Percentiles rank a stretch among this genome's conserved stretches.
Evolutionary conservation across 179 eudicot genomes (phyloP).

Genomic region (Silene coronaria): DNA sequence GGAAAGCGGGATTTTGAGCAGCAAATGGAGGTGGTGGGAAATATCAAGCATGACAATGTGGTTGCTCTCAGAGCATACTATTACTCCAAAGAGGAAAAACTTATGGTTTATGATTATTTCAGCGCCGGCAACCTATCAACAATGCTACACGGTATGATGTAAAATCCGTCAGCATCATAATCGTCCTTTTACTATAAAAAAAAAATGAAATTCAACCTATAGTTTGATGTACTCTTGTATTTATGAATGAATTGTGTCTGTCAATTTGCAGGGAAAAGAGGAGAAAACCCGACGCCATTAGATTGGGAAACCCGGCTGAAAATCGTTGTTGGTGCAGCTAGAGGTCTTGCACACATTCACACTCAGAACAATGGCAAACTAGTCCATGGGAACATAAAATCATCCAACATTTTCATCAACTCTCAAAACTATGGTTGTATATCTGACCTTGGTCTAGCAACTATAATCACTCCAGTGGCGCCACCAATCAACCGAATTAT

Average conservation of each 20-base stretch:
- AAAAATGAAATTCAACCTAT: not conserved
- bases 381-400: slow-evolving; percentile 80
- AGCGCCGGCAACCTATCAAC: slow-evolving; percentile 53
- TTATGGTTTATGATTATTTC: slow-evolving; percentile 74
- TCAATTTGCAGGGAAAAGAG: slow-evolving; percentile 43
- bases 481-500: slow-evolving; percentile 32
- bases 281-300: slow-evolving; percentile 41
- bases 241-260: not conserved
- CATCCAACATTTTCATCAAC: slow-evolving; percentile 70
- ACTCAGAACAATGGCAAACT: slow-evolving; percentile 45
- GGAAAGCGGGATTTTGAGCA: slow-evolving; percentile 70
- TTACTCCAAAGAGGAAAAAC: slow-evolving; percentile 85
- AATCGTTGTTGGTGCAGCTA: slow-evolving; percentile 63
- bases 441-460: slow-evolving; percentile 62
- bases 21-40: slow-evolving; percentile 66
- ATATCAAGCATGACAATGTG: slow-evolving; percentile 65
- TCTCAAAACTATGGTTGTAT: slow-evolving; percentile 50
- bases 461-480: slow-evolving; percentile 40
- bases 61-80: slow-evolving; percentile 63
- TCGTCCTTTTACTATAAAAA: not conserved
- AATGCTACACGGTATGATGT: slow-evolving; percentile 59
- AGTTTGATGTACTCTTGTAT: not conserved
- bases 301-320: slow-evolving; percentile 66
- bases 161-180: not conserved
- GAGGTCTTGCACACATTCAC: slow-evolving; percentile 71